Evolutionary conservation across 371 early-diverging fungal genomes (phyloP).

Genomic region (Umbelopsis sp.): DNA sequence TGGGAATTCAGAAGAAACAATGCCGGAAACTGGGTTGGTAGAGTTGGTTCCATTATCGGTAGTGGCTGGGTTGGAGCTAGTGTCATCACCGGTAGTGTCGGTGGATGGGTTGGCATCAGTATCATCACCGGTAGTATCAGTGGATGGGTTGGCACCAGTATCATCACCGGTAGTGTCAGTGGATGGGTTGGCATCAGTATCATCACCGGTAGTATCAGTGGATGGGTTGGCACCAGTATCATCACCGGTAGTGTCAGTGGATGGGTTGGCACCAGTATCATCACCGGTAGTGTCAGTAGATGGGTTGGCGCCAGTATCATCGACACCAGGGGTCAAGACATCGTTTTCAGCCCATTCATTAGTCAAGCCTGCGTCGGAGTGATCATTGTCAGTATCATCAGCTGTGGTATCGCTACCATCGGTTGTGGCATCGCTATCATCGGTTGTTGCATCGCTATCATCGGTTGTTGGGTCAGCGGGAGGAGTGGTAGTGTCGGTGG

Average conservation of each 20-base stretch:
- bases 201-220: background rate
- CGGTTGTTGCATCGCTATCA: background rate
- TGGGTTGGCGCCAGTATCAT: background rate
- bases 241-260: background rate
- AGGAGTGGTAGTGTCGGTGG: background rate
- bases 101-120: no score
- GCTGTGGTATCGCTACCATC: background rate
- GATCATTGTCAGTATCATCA: background rate
- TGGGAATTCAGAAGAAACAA: constrained; percentile 18
- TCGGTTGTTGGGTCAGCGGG: background rate
- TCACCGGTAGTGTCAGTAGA: background rate
- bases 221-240: no score
- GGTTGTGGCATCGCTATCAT: background rate
- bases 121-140: background rate
- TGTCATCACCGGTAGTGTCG: background rate
- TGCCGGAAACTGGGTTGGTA: background rate
- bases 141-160: no score
- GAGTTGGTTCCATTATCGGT: background rate
- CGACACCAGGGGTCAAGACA: background rate
- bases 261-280: background rate
- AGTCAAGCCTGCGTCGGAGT: no score
- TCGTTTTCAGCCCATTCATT: background rate
- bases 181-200: no score
- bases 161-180: background rate
- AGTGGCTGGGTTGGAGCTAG: background rate